Percentiles rank a stretch among this genome's conserved stretches.
Evolutionary conservation across 140 eudicot species (phyloP).

Genomic region (Senecio squalidus): DNA sequence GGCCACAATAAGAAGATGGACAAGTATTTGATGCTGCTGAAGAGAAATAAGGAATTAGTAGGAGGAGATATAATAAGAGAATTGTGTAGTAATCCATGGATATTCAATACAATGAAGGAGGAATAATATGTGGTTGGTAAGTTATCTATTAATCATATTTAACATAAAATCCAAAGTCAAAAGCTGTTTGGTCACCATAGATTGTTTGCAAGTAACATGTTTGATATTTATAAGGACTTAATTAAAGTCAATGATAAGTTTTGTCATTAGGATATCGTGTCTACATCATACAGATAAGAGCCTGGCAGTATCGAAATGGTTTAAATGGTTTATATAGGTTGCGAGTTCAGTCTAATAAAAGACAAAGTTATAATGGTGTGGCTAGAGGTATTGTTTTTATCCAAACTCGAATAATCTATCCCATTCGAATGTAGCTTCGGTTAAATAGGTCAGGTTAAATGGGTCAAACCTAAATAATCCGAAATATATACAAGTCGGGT

Average conservation of each 20-base stretch:
- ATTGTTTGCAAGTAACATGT: neutral
- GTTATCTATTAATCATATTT: constrained; percentile 1
- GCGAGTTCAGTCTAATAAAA: too few species aligned
- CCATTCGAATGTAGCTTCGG: too few species aligned
- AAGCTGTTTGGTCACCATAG: neutral
- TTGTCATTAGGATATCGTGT: too few species aligned
- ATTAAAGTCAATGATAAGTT: neutral
- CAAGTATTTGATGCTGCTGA: constrained; percentile 34
- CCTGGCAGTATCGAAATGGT: too few species aligned
- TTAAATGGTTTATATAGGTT: too few species aligned
- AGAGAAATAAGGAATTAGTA: constrained; percentile 19
- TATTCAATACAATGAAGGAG: neutral
- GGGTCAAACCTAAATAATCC: too few species aligned
- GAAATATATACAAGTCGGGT: too few species aligned
- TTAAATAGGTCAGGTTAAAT: too few species aligned
- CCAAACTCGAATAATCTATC: too few species aligned
- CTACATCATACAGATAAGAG: too few species aligned
- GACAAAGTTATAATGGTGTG: too few species aligned
- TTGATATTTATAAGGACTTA: neutral
- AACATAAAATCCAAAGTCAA: constrained; percentile 9
- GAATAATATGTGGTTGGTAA: constrained; percentile 11
- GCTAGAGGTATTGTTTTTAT: too few species aligned
- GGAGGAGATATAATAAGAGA: constrained; percentile 14
- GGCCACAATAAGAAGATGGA: constrained; percentile 38
- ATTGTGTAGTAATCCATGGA: constrained; percentile 29